Percentiles rank a stretch among this genome's conserved stretches.
Evolutionary conservation across 1,284 basidiomycete species (phyloP).

Genomic region (Cryptococcus deneoformans): DNA sequence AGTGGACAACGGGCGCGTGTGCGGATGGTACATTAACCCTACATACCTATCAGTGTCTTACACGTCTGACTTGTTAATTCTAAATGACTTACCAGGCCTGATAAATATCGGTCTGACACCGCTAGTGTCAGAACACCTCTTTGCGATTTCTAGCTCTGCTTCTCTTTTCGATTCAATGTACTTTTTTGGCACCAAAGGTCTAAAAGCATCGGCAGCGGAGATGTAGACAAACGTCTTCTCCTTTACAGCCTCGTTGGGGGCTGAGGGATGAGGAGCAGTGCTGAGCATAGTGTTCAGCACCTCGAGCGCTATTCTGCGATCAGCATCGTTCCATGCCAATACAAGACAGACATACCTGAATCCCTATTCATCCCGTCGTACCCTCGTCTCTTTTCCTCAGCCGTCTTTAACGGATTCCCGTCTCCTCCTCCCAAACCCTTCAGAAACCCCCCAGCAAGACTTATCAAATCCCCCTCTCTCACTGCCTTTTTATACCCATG

Average conservation of each 20-base stretch:
- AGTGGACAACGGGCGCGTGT: slow-evolving; percentile 81
- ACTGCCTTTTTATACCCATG: slow-evolving; percentile 70
- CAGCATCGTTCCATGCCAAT: slow-evolving; percentile 1
- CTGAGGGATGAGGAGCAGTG: slow-evolving; percentile 15
- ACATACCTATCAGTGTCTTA: slow-evolving; percentile 2
- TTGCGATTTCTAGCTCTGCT: slow-evolving; percentile 67
- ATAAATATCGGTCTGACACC: slow-evolving; percentile 67
- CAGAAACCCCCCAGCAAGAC: slow-evolving; percentile 54
- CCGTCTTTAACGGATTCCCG: slow-evolving; percentile 64
- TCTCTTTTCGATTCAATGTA: slow-evolving; percentile 91
- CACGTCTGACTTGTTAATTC: background rate
- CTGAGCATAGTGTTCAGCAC: slow-evolving; percentile 69
- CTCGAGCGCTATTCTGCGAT: slow-evolving; percentile 58
- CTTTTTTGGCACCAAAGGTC: slow-evolving; percentile 75
- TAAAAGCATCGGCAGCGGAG: slow-evolving; percentile 90
- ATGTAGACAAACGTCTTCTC: slow-evolving; percentile 71
- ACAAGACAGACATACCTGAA: slow-evolving; percentile 61
- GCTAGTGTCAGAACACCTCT: slow-evolving; percentile 17
- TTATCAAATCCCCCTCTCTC: slow-evolving; percentile 52
- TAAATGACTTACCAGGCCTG: slow-evolving; percentile 63
- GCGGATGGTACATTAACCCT: slow-evolving; percentile 96
- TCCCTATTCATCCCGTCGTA: slow-evolving; percentile 88
- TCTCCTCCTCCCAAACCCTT: slow-evolving; percentile 38
- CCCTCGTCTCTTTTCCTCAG: slow-evolving; percentile 41
- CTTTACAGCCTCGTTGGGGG: slow-evolving; percentile 6